Percentiles rank a stretch among this genome's conserved stretches.
Conservation (phyloP, 139 green algal species). For the Chlamydomonas sp. region DNA sequence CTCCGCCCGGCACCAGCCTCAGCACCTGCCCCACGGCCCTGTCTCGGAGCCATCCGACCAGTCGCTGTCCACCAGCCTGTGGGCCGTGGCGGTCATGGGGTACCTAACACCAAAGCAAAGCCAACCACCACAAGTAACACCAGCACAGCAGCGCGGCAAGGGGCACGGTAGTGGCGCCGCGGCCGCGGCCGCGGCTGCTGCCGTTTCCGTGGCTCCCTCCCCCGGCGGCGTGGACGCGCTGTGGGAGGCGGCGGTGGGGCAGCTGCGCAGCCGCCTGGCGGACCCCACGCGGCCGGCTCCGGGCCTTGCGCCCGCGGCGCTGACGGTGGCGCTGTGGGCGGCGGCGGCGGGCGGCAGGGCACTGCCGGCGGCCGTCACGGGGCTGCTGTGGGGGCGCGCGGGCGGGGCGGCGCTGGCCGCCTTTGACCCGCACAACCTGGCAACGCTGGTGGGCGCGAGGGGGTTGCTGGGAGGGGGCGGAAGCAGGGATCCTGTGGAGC, state of each 20-base stretch:
- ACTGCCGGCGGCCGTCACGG: conserved; percentile 32
- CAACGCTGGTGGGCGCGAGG: conserved; percentile 26
- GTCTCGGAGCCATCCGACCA: not conserved
- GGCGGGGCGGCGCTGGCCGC: not conserved
- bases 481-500: not conserved
- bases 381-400: conserved; percentile 19
- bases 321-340: conserved; percentile 33
- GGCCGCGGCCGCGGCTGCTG: no score
- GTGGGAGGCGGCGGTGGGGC: not conserved
- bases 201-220: not conserved
- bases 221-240: not conserved
- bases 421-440: conserved; percentile 25
- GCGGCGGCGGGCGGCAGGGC: conserved; percentile 2
- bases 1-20: not conserved
- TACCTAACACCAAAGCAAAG: not conserved
- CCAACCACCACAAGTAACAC: no score
- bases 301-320: conserved; percentile 3
- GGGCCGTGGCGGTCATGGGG: conserved; percentile 35
- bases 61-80: conserved; percentile 32
- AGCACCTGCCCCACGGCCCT: not conserved
- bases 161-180: no score
- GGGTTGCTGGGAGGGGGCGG: not conserved
- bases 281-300: not conserved
- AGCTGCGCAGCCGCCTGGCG: not conserved
- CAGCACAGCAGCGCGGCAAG: no score